Conservation (phyloP, 108 stramenopile genomes). For the Mediolabrus comicus region DNA sequence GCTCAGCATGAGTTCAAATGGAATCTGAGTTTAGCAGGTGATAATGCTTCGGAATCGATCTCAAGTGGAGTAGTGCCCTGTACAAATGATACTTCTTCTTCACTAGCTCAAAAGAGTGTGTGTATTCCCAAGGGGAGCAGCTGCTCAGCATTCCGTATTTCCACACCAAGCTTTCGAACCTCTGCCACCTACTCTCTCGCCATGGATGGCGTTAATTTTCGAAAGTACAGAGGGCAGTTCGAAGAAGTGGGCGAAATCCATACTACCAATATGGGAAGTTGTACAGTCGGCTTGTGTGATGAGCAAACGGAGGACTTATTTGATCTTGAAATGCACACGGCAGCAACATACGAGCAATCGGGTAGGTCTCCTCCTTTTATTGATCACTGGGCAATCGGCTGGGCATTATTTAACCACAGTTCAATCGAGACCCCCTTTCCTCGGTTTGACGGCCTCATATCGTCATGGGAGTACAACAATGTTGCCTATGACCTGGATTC, state of each 20-base stretch:
- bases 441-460: no score
- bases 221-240: background rate
- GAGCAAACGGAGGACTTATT: background rate
- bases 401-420: no score
- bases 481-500: background rate
- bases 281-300: background rate
- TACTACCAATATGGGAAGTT: background rate
- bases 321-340: background rate
- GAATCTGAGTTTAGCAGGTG: background rate
- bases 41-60: background rate
- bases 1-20: background rate
- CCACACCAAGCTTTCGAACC: no score
- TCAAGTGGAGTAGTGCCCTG: no score
- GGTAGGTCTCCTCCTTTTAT: no score
- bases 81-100: no score
- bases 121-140: background rate
- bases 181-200: background rate
- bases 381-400: no score
- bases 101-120: background rate
- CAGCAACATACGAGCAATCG: no score
- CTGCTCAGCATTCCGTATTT: background rate
- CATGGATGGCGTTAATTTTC: background rate
- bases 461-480: background rate
- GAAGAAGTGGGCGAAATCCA: no score
- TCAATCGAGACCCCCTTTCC: no score